phyloP scores from a whole-genome alignment of 2,329 filamentous ascomycete species.

The Talaromyces sp. region DNA sequence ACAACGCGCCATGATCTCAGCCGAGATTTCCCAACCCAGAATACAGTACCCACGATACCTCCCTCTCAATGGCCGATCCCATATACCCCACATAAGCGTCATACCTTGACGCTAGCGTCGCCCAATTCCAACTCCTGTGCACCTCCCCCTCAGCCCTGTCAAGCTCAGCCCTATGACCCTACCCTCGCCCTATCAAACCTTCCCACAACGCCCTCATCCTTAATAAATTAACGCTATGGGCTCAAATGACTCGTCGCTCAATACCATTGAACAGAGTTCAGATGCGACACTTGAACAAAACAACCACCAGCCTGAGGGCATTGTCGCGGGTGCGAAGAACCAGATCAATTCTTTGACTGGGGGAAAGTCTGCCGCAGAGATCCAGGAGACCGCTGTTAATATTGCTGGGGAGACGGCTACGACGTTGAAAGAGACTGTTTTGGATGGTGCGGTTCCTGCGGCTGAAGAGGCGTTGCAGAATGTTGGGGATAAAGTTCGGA shows the following conservation, averaged over 20 bases:
- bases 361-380: conserved; percentile 7
- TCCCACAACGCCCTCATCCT: background rate
- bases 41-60: background rate
- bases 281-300: background rate
- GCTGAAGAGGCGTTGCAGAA: conserved; percentile 18
- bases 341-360: conserved; percentile 11
- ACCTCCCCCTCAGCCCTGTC: conserved; percentile 20
- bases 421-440: conserved; percentile 16
- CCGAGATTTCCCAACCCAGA: conserved; percentile 13
- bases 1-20: conserved; percentile 15
- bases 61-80: background rate
- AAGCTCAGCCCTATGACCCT: conserved; percentile 21
- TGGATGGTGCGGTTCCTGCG: conserved; percentile 13
- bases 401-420: conserved; percentile 10
- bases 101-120: conserved; percentile 5
- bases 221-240: conserved; percentile 7
- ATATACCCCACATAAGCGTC: conserved; percentile 3
- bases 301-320: background rate
- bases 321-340: conserved; percentile 7
- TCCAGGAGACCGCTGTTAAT: conserved; percentile 10
- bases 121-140: background rate
- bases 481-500: conserved; percentile 5
- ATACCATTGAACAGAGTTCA: conserved; percentile 4
- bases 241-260: conserved; percentile 3
- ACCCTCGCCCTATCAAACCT: background rate